These are phyloP conservation scores for Cunninghamia lanceolata DNA, from an alignment of 75 land plant species.

Conservation along the genomic window DNA sequence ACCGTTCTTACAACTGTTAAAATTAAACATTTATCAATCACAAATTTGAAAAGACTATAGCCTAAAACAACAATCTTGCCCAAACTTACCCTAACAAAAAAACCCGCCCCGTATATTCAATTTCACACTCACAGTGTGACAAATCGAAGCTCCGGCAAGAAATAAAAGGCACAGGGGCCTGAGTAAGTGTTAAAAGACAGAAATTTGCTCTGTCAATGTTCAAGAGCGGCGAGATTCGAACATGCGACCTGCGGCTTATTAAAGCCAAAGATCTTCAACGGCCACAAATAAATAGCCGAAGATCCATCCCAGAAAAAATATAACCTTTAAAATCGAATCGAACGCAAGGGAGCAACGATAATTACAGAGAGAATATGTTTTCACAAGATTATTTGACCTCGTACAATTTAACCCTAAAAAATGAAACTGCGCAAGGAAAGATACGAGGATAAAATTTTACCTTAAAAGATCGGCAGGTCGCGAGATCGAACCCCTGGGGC, in stretches of 20 bases:
- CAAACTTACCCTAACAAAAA: neutral
- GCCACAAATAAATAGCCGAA: neutral
- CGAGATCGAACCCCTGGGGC: neutral
- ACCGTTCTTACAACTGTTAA: neutral
- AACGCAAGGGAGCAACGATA: neutral
- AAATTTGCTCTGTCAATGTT: neutral
- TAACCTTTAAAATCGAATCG: neutral
- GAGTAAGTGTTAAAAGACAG: neutral
- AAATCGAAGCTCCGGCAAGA: neutral
- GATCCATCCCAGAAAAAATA: neutral
- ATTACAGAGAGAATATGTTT: neutral
- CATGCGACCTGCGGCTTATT: neutral
- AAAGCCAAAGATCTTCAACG: neutral
- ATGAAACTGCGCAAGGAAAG: neutral
- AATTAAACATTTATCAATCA: neutral
- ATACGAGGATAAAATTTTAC: neutral
- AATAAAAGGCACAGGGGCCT: neutral
- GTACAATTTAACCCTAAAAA: neutral
- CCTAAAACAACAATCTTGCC: neutral
- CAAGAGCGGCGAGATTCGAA: neutral
- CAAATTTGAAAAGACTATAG: neutral
- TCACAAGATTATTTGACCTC: too few relatives aligned
- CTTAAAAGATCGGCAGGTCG: neutral
- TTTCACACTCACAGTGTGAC: neutral
- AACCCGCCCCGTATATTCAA: neutral